Evolutionary conservation across 148 eudicot genomes (phyloP), one percentile per base, ranked within the genome.

Genomic region (Hydrangea macrophylla): DNA sequence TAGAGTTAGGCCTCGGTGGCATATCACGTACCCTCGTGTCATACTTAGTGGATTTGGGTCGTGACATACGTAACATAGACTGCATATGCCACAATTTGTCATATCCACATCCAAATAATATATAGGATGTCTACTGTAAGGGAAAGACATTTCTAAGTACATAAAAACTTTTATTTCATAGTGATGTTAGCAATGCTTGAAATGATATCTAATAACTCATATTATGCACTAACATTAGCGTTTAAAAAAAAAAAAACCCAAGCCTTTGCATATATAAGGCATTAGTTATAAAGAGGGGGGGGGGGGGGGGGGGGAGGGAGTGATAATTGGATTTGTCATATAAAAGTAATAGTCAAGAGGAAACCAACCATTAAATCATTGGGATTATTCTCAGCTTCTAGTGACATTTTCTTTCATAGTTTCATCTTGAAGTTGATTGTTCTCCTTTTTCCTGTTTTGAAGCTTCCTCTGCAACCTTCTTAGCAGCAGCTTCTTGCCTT

Each of bases 401-500:
- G 42, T 76, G 70, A 80, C 85, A 74, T 78, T 90, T 59, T 90
- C 98, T 69, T 89, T 71, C 97, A 94, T 88, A 48, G 86, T 75
- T 59, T 79, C 83, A 73, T 94, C 98, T 92, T 54, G 96, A 83
- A 58, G 83, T 73, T 22, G 96, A 87, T 57, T 70, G 79, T 33
- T 78, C 97, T 73, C 79, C 94, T 69, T 83, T 78, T 35, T 82
- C 96, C 72, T 83, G 85, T 65, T 79, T 76, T 42, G 86, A 32
- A 71, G 83, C 81, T 77, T 86, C 98, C 69, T 95, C 97, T 40
- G 94, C 96, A 72, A 97, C 97, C 83, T 82, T 94, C 76, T 90
- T 91, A 7, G 99, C 99, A 79, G 99, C 93, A 42, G 89, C 97
- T 76, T 91, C 99, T 76, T 91, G 99, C 71, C 99, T 89, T 61